Evolutionary conservation across 1,284 basidiomycete species (phyloP), one percentile per base, ranked within the genome.

Genomic region (Schizophyllum commune): DNA sequence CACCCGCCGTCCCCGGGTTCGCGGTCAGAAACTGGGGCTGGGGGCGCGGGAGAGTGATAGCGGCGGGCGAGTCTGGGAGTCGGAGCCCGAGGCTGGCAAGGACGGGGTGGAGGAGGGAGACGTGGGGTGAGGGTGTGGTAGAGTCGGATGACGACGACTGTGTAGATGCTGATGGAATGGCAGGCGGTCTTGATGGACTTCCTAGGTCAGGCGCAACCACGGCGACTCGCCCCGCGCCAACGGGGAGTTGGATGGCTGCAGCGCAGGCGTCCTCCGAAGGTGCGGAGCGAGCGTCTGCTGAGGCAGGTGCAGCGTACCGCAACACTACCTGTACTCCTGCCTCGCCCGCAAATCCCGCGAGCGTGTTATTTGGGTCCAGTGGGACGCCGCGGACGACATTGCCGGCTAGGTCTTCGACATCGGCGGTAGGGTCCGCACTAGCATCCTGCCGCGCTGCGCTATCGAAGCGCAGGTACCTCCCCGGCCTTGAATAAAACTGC

Each of bases 21-120:
- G 76, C 77, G 1, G 75, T 73, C 17, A 85, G 75, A 64, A 82
- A 79, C 66, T 83, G 86, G 1, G 39, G 39, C 39, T 47, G 39
- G 3, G 86, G 85, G 4, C 84, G 75, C 52, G 81, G 79, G 39
- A 67, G 71, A 6, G 70, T 66, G 21, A 71, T 67, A 11, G 64
- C 56, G 8, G 59, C 57, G 11, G 66, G 60, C 33, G 68, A 59
- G n/a, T 69, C 64, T 20, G 68, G 60, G 39, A 82, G 65, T 11
- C 71, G 69, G 2, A 90, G 75, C 1, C 81, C 82, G 5, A 89
- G 73, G 0, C 39, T 47, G 39, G 39, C 39, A 8, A 47, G 39
- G 39, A 47, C 39, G 8, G 2, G 39, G 39, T 13, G 39, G 39
- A 47, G 39, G 39, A 47, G 39, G 13, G 39, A 17, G 39, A 47